Conservation (phyloP, 2,329 filamentous ascomycete genomes). For the Epichloe amarillans region DNA sequence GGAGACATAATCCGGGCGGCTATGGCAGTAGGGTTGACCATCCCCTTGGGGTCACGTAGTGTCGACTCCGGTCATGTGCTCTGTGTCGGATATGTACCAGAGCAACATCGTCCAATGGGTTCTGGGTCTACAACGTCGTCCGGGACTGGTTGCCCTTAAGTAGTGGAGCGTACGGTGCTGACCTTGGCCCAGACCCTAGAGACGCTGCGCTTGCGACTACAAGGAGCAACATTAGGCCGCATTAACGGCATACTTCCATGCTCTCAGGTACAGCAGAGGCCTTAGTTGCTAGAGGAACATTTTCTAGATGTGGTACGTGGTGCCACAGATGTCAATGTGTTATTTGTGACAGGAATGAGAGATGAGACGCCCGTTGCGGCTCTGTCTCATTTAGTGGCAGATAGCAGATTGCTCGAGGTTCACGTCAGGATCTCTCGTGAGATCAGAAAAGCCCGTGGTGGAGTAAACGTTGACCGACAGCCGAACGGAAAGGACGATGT, state of each 20-base stretch:
- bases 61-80: no score
- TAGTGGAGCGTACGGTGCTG: no score
- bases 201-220: slow-evolving; percentile 22
- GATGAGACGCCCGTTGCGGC: slow-evolving; percentile 42
- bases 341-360: slow-evolving; percentile 50
- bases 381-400: slow-evolving; percentile 41
- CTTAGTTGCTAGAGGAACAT: slow-evolving; percentile 34
- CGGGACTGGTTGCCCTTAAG: no score
- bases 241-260: slow-evolving; percentile 37
- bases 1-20: no score
- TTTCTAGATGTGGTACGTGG: slow-evolving; percentile 32
- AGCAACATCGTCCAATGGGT: no score
- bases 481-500: no score
- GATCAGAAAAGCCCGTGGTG: slow-evolving; percentile 20
- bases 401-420: slow-evolving; percentile 41
- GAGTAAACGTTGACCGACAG: no score
- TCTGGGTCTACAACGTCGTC: no score
- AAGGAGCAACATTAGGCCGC: slow-evolving; percentile 45
- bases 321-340: slow-evolving; percentile 33
- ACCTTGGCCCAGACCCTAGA: no score
- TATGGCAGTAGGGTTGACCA: no score
- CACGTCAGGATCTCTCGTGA: slow-evolving; percentile 23
- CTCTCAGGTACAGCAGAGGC: slow-evolving; percentile 28
- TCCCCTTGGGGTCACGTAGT: no score
- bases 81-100: no score